Evolutionary conservation across 257 asterid species (phyloP), one percentile per base, ranked within the genome.

Genomic region (Orobanche coerulescens): DNA sequence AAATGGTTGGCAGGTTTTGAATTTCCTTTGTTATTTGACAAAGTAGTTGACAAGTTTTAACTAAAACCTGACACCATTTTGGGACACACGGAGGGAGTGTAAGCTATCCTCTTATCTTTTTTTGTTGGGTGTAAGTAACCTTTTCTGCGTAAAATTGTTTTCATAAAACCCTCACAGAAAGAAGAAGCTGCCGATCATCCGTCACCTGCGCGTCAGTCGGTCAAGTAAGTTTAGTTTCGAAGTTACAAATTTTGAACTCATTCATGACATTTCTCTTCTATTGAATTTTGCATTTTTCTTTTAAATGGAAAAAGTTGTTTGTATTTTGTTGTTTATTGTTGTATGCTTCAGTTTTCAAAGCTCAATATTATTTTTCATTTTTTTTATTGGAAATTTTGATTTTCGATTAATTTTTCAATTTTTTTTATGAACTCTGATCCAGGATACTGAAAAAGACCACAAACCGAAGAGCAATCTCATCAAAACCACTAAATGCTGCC

Each of bases 201-300:
- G 43, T 65, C 79, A 62, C 66, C 63, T 47, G 26, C 71, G 36
- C 65, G 54, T 39, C 73, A 62, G 51, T 67, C 73, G 50, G 43
- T 50, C 68, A 68, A 57, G 91, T 83, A 71, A 83, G 91, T 74
- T 65, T 19, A 76, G 39, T 23, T 54, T 31, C 42, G 30, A 24
- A 39, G 34, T 30, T 33, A n/a, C 37, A 23, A 3, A 43, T 0
- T 33, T 46, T 23, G 22, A 69, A 30, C 58, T 14, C 8, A 20
- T 9, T 5, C 52, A 51, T 34, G 7, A 19, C 11, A 16, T 36
- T 47, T 55, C 43, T 43, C 23, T 15, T 43, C 19, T 14, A 14
- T 43, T 43, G 1, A 14, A 14, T 14, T 1, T 42, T 42, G 3
- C 5, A 13, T 4, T 43, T 43, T 15, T 14, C 7, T 30, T 30